Base-by-base conservation (phyloP, 176 grass and related monocot genomes). In the Neostapfia colusana region DNA sequence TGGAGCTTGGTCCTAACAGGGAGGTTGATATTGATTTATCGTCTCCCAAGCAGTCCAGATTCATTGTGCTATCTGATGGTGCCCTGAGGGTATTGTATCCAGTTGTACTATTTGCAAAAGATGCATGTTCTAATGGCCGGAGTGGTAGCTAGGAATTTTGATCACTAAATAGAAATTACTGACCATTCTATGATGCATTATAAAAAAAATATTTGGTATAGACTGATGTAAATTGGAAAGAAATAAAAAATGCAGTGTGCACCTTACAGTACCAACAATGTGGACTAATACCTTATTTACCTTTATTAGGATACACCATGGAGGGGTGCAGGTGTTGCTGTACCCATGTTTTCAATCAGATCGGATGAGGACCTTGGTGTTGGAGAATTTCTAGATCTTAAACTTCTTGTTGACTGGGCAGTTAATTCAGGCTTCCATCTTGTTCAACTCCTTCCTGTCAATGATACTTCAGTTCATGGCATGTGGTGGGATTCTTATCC, bases 401-500 rank as follows among this genome's bases (percentile, higher is more conserved):
- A 92, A 80, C 81, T 95, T 78, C 85, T 99, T 76, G 91, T 95
- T 88, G 95, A 99, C 67, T 99, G 89, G 91, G 89, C 91, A 65
- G 91, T 92, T 63, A 88, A 90, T 79, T 95, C 80, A 15, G 91
- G 91, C 69, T 99, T 99, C 87, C 95, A 99, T 87, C 89, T 99
- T 76, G 89, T 99, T 73, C 95, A 99, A 80, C 83, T 99, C 45
- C 87, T 99, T 56, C 95, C 95, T 31, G 82, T 99, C 37, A 99
- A 99, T n/a, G 95, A 99, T 67, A 99, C 95, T 75, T 95, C 95
- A 67, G 91, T 99, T 77, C 63, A 99, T 73, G 69, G 53, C 74
- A 99, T 99, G 95, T 99, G 95, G 95, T 99, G 95, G 95, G 95
- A 99, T 88, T 99, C 95, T 44, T 99, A 99, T 81, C 95, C 95